phyloP scores from a whole-genome alignment of 2,329 filamentous ascomycete species.

The Coniella lustricola region DNA sequence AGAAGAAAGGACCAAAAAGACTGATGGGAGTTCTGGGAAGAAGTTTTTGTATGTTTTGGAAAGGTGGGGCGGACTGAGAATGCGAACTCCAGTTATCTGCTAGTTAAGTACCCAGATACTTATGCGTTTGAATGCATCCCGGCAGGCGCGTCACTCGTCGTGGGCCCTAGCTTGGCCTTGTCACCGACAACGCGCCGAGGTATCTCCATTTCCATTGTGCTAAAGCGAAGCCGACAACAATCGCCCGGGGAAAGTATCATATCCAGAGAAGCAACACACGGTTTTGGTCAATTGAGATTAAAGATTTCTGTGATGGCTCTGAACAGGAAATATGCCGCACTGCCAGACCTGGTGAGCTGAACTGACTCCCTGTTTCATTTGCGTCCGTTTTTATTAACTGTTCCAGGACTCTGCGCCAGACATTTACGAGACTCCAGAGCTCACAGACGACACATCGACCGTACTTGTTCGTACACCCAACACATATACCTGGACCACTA shows the following conservation, averaged over 20 bases:
- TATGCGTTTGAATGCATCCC: neutral
- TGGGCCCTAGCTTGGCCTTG: neutral
- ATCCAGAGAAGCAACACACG: too few relatives aligned
- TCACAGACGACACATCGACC: constrained; percentile 85
- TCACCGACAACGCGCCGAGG: too few relatives aligned
- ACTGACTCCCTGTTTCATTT: neutral
- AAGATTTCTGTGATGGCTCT: constrained; percentile 51
- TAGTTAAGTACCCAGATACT: too few relatives aligned
- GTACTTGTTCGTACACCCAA: constrained; percentile 53
- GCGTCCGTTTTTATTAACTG: constrained; percentile 17
- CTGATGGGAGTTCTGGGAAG: neutral
- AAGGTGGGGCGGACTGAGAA: neutral
- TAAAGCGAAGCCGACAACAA: too few relatives aligned
- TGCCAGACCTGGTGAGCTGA: constrained; percentile 64
- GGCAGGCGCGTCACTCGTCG: neutral
- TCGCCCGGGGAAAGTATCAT: too few relatives aligned
- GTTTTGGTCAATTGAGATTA: too few relatives aligned
- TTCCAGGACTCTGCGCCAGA: constrained; percentile 80
- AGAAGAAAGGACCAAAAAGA: neutral
- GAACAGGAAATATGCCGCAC: constrained; percentile 72
- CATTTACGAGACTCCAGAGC: constrained; percentile 91
- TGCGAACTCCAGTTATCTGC: neutral
- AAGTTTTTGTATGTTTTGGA: constrained; percentile 1
- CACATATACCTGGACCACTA: neutral
- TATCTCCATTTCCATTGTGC: too few relatives aligned